These are phyloP conservation scores for Candida jianshihensis DNA, from an alignment of 805 yeast genomes.

Conservation along the genomic window DNA sequence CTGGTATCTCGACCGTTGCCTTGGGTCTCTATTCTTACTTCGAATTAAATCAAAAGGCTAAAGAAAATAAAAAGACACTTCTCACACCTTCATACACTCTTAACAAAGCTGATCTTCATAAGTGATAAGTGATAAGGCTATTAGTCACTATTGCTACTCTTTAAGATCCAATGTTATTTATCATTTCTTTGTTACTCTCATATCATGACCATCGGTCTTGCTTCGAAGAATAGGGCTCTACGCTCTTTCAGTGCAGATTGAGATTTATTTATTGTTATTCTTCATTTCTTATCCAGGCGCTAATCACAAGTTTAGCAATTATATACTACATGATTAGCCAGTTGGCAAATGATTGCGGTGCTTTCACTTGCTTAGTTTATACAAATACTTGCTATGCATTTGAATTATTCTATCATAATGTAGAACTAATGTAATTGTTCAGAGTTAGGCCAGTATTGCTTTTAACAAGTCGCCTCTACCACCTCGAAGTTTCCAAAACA, in stretches of 20 bases:
- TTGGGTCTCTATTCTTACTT: slow-evolving; percentile 18
- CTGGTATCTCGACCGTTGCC: slow-evolving; percentile 15
- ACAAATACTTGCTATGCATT: background rate
- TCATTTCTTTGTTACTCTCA: background rate
- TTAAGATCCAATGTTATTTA: background rate
- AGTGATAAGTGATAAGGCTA: background rate
- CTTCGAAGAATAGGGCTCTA: no score
- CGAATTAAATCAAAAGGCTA: slow-evolving; percentile 16
- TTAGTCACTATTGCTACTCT: background rate
- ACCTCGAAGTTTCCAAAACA: no score
- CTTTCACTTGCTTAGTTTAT: no score
- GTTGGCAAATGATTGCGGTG: no score
- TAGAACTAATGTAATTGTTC: no score
- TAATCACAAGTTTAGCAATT: background rate
- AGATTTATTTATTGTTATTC: background rate
- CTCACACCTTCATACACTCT: slow-evolving; percentile 6
- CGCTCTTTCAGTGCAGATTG: no score
- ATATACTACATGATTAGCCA: background rate
- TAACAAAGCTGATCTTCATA: slow-evolving; percentile 7
- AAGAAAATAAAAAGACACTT: slow-evolving; percentile 16
- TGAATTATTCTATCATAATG: background rate
- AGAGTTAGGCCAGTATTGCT: background rate
- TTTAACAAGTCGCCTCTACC: background rate
- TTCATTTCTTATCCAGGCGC: background rate
- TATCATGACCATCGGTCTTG: no score